Base-by-base conservation (phyloP, 2,329 filamentous ascomycete species). In the Fusarium mangiferae region DNA sequence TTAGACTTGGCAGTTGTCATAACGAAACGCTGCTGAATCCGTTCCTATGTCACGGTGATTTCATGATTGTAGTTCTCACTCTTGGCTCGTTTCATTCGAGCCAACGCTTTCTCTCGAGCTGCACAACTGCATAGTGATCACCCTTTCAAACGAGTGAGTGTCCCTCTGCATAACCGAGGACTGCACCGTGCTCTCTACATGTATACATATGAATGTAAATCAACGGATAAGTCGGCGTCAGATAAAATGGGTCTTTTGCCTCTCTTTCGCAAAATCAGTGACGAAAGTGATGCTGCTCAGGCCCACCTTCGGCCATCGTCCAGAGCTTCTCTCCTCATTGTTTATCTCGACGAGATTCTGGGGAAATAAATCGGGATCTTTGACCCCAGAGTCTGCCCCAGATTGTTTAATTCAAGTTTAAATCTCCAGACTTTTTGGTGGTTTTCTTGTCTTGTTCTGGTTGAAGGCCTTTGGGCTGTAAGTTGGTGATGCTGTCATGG, bases 251-350 rank as follows among this genome's bases (percentile, higher is more conserved):
- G 61, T 45, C 64, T 42, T 42, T 56, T 55, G 58, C 70, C 49
- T 58, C 49, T 52, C 28, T 26, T 52, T 48, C 33, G 49, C 52
- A 61, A 61, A 36, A 41, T 39, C 35, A 66, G 51, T 70, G 71
- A 72, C 72, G 59, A 72, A 59, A 66, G 38, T 57, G 72, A 56
- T 51, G 42, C 51, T 68, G 64, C 63, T 28, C 35, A 58, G 51
- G 58, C 72, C 64, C 65, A 73, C 68, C 57, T 44, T 75, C 62
- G 72, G 69, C 18, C 72, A 75, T 67, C 56, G 72, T 75, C 72
- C 72, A 70, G 62, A 42, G 28, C 38, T 65, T 66, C n/a, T 22
- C 51, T 71, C 54, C 65, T 54, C 52, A 56, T 61, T 35, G 22
- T 57, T 72, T 63, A 52, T 48, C 39, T 28, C 33, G 20, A 52